Evolutionary conservation across 2,329 filamentous ascomycete genomes (phyloP), one percentile per base, ranked within the genome.

Genomic region (Microcyclosporella mali): DNA sequence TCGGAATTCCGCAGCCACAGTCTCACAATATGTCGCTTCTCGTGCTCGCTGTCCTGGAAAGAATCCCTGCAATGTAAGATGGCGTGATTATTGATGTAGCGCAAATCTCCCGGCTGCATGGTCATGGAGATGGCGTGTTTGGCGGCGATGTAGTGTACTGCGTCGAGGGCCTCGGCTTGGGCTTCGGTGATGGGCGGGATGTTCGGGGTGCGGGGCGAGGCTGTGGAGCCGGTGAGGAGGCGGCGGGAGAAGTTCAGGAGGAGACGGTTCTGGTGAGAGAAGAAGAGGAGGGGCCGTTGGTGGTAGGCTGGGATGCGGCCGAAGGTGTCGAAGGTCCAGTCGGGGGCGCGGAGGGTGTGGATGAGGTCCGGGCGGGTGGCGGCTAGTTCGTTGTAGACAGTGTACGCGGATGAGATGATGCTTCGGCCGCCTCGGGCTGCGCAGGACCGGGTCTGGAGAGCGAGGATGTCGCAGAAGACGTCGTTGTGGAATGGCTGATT

Each of bases 341-440:
- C 11, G 21, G 50, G 44, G 33, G 77, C 73, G 4, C 78, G 70
- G 40, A 87, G 67, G 1, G 75, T 78, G 3, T 75, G 71, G 47
- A 87, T 73, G 18, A 86, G 65, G 56, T 85, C 81, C 0, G 82
- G 82, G 6, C 80, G 72, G 29, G 71, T 76, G 10, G 69, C 68
- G 1, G 80, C 79, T 19, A 86, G 69, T 27, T 81, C 70, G 44
- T 86, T 86, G 68, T 86, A 86, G 17, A 85, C 71, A 0, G 73
- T 75, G 64, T 81, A 76, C 9, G 73, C 74, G n/a, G 81, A 82
- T 2, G 81, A 72, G 35, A 72, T 66, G 60, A 78, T 77, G 58
- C 81, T 85, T 53, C 75, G 73, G 29, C 83, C 82, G 21, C 82
- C 83, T 2, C 69, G 58, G 1, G 70, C 70, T 4, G 82, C 80